Conservation (phyloP, 2,329 filamentous ascomycete species). For the Emydomyces testavorans region DNA sequence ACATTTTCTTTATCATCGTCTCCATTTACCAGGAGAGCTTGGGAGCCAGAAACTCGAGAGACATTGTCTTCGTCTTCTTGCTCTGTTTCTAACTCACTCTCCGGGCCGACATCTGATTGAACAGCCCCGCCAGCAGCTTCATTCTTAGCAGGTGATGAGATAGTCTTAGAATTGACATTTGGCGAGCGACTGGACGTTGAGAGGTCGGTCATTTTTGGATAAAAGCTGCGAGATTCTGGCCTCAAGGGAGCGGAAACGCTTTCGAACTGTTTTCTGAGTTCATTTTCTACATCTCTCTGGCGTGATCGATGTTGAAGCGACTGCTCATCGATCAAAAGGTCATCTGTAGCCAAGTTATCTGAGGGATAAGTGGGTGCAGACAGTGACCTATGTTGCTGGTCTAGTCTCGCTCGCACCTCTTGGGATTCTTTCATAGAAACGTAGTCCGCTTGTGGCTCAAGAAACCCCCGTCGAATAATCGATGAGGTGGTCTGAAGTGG, state of each 20-base stretch:
- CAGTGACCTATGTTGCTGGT: slow-evolving; percentile 25
- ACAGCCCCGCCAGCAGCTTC: background rate
- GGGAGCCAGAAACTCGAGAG: slow-evolving; percentile 22
- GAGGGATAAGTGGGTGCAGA: slow-evolving; percentile 26
- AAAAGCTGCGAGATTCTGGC: slow-evolving; percentile 14
- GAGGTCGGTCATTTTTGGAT: slow-evolving; percentile 9
- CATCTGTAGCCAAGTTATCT: slow-evolving; percentile 30
- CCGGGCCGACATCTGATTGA: background rate
- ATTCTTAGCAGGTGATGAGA: background rate
- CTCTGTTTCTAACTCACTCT: slow-evolving; percentile 31
- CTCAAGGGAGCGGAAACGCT: slow-evolving; percentile 26
- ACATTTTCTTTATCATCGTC: slow-evolving; percentile 41
- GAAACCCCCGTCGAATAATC: slow-evolving; percentile 27
- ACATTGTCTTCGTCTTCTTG: slow-evolving; percentile 32
- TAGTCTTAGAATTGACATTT: background rate
- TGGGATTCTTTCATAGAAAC: slow-evolving; percentile 39
- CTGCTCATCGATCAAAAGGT: slow-evolving; percentile 36
- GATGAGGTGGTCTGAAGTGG: slow-evolving; percentile 26
- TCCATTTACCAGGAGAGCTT: slow-evolving; percentile 22
- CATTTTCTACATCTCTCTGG: slow-evolving; percentile 26
- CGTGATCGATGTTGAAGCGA: slow-evolving; percentile 27
- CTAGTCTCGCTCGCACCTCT: slow-evolving; percentile 28
- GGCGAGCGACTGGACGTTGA: slow-evolving; percentile 1
- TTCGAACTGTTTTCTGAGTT: slow-evolving; percentile 28
- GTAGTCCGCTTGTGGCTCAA: slow-evolving; percentile 35